Percentiles rank a stretch among this genome's conserved stretches.
These are phyloP conservation scores for Macrophomina pseudophaseolina DNA, from an alignment of 2,329 filamentous ascomycete species.

Conservation along the genomic window DNA sequence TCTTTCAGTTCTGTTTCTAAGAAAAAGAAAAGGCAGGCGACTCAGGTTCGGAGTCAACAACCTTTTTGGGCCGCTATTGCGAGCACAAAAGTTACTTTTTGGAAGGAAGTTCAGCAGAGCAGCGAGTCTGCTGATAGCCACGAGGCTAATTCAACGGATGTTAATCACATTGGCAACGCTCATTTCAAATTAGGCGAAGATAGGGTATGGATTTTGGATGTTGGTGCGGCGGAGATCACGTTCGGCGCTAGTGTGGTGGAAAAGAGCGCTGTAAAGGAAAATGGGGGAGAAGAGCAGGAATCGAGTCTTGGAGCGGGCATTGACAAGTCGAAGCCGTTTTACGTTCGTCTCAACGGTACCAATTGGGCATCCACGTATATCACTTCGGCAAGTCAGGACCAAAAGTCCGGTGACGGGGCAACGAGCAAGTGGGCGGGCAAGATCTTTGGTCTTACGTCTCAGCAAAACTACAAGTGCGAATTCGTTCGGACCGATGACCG, in stretches of 20 bases:
- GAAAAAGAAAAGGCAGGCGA: conserved; percentile 88
- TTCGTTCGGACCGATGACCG: conserved; percentile 72
- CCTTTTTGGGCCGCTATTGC: conserved; percentile 93
- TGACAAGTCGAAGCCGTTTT: conserved; percentile 76
- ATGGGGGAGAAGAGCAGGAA: conserved; percentile 45
- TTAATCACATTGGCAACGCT: conserved; percentile 77
- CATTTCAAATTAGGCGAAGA: conserved; percentile 72
- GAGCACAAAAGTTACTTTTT: conserved; percentile 94
- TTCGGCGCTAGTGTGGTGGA: conserved; percentile 57
- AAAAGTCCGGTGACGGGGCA: conserved; percentile 51
- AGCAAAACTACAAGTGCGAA: conserved; percentile 79
- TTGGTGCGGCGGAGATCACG: conserved; percentile 77
- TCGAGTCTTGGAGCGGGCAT: conserved; percentile 54
- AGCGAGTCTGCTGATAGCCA: conserved; percentile 74
- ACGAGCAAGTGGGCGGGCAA: conserved; percentile 70
- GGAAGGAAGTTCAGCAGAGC: conserved; percentile 79
- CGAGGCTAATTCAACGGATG: conserved; percentile 75
- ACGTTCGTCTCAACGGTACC: conserved; percentile 77
- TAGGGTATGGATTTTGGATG: conserved; percentile 81
- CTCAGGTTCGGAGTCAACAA: conserved; percentile 86
- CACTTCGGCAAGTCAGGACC: conserved; percentile 54
- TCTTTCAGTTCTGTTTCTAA: conserved; percentile 64
- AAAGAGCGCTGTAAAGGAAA: conserved; percentile 40
- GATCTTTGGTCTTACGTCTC: conserved; percentile 69
- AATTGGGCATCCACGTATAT: conserved; percentile 81